Evolutionary conservation across 139 green algal genomes (phyloP), one percentile per base, ranked within the genome.

Genomic region (Volvox africanus): DNA sequence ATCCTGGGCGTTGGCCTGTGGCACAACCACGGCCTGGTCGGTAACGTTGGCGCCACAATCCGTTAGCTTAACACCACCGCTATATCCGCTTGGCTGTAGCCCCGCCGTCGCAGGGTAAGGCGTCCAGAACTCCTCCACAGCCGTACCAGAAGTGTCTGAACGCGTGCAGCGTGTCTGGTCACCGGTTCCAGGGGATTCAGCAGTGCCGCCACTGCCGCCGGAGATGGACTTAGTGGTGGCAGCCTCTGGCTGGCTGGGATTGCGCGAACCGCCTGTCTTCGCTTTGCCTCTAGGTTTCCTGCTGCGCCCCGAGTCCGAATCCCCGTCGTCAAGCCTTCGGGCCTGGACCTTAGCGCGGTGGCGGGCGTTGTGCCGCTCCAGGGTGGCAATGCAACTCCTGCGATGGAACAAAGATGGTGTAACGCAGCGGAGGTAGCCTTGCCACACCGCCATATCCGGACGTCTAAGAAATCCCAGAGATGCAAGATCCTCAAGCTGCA

Each of bases 321-420:
- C 81, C 28, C 61, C 55, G 81, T 36, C 61, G 17, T 89, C 37
- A 28, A 62, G 33, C 69, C 68, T 71, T 44, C 69, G 69, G 17
- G 85, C 62, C n/a, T 69, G 35, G 33, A 89, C 69, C 44, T 90
- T 90, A 22, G 71, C 86, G 86, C 86, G 86, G 86, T 90, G 86
- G 50, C 86, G 86, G 5, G 86, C 86, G 73, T 90, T 90, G 73
- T 90, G 86, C 6, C 73, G 71, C 69, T 90, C 86, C 50, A 90
- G 86, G 30, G 71, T 90, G 20, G 71, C 71, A 35, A 28, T 77
- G 73, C 86, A 90, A 44, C 86, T 90, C 86, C 86, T 90, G 69
- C 17, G 44, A 75, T 26, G 67, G 67, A 14, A 55, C 9, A 55
- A 55, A 55, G 9, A 55, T 55, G 44, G 44, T 55, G 44, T 55